Conservation (phyloP, 495 filamentous ascomycete genomes). For the Parathielavia hyrcaniae region DNA sequence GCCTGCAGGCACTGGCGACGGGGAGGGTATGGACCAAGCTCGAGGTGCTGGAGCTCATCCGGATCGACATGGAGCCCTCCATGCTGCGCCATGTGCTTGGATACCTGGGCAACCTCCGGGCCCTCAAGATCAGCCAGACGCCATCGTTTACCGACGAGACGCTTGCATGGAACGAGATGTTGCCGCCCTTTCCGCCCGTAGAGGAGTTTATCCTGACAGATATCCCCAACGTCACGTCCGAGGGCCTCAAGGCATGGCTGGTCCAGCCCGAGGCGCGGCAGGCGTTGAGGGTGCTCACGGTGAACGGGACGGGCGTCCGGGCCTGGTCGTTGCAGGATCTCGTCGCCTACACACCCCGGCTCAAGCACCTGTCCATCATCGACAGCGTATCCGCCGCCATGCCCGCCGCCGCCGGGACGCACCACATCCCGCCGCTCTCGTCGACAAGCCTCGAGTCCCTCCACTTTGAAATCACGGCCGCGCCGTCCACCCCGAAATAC, state of each 20-base stretch:
- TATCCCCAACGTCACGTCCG: conserved; percentile 60
- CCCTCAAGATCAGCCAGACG: conserved; percentile 65
- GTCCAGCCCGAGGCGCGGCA: conserved; percentile 42
- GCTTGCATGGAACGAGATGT: conserved; percentile 53
- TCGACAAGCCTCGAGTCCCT: conserved; percentile 62
- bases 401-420: conserved; percentile 41
- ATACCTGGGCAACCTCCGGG: conserved; percentile 57
- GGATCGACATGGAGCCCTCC: conserved; percentile 63
- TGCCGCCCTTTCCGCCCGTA: conserved; percentile 65
- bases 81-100: conserved; percentile 65
- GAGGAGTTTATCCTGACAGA: conserved; percentile 62
- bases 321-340: conserved; percentile 59
- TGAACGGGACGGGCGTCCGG: conserved; percentile 61
- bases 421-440: conserved; percentile 54
- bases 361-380: conserved; percentile 59
- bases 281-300: conserved; percentile 53
- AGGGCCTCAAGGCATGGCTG: conserved; percentile 62
- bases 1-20: conserved; percentile 60
- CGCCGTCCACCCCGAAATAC: conserved; percentile 48
- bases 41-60: conserved; percentile 69
- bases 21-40: conserved; percentile 68
- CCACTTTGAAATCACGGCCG: conserved; percentile 74
- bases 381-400: conserved; percentile 63
- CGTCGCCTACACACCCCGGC: conserved; percentile 53
- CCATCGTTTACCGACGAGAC: conserved; percentile 66